Evolutionary conservation across 441 rosid genomes (phyloP), one percentile per base, ranked within the genome.

Genomic region (Metrosideros polymorpha): DNA sequence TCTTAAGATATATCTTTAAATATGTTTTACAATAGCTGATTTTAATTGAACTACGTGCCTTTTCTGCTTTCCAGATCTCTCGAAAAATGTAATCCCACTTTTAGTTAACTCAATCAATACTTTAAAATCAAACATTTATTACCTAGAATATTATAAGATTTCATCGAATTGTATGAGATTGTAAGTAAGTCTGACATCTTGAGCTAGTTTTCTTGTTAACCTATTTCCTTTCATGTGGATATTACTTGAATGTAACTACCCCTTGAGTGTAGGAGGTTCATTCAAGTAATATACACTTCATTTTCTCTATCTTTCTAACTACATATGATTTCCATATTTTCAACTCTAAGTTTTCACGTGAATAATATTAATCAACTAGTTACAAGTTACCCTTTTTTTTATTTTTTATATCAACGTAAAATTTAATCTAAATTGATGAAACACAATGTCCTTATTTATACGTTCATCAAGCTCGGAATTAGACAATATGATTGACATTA

Each of bases 71-170:
- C 39, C 17, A 7, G 12, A 27, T 14, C 71, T 22, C 0, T 71
- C 25, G 1, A 24, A 1, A 5, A 35, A 12, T 39, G 5, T 71
- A 22, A 71, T 22, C 12, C 79, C 39, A 63, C 27, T 19, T 39
- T 71, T 10, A 35, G 17, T 71, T 12, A 24, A 71, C n/a, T 39
- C 9, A 0, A 12, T 22, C 39, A 22, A 13, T 71, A 71, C 47
- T 39, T 19, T 39, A 71, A 71, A 19, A 10, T 12, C 77, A 2
- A 66, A 8, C 15, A 1, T 39, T 35, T 35, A 15, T 71, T 71
- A 8, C 6, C 0, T n/a, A 3, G 14, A 35, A 39, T 10, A 39
- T 39, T 22, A 10, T 1, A 0, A 66, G 6, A 24, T 39, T 9
- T 66, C 3, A 3, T 71, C 0, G 2, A n/a, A 71, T 0, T 6